phyloP scores from a whole-genome alignment of 169 alveolate genomes.

The Plasmodium reichenowi region DNA sequence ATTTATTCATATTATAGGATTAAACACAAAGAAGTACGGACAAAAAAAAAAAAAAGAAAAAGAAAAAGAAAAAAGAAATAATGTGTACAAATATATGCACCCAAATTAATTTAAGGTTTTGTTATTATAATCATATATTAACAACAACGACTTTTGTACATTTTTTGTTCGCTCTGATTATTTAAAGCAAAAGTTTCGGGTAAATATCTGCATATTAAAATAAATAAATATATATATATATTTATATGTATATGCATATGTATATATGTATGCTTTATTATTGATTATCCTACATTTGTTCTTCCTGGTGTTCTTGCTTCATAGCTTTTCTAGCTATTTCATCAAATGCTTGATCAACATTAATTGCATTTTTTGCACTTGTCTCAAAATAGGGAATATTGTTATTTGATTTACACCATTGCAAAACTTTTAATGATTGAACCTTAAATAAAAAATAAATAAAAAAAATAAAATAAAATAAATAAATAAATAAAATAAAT shows the following conservation, averaged over 20 bases:
- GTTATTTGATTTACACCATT: slow-evolving; percentile 94
- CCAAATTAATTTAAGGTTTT: slow-evolving; percentile 22
- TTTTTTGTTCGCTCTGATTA: slow-evolving; percentile 54
- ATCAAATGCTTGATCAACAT: slow-evolving; percentile 96
- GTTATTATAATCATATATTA: slow-evolving; percentile 8
- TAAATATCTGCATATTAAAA: slow-evolving; percentile 49
- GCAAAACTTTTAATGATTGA: slow-evolving; percentile 91
- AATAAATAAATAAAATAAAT: background rate
- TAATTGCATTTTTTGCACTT: slow-evolving; percentile 96
- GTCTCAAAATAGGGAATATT: slow-evolving; percentile 96
- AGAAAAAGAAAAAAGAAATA: slow-evolving; percentile 10
- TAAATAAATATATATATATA: slow-evolving; percentile 6
- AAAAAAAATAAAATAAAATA: too few relatives aligned
- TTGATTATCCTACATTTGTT: slow-evolving; percentile 82
- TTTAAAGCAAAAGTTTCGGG: slow-evolving; percentile 74
- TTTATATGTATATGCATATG: background rate
- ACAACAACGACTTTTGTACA: slow-evolving; percentile 61
- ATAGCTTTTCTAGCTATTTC: slow-evolving; percentile 92
- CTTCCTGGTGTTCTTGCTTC: slow-evolving; percentile 89
- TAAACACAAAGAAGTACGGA: slow-evolving; percentile 37
- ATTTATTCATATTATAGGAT: background rate
- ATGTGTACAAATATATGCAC: background rate
- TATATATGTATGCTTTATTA: background rate
- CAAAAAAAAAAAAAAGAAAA: slow-evolving; percentile 10
- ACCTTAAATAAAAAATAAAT: slow-evolving; percentile 78